Conservation (phyloP, 2,329 filamentous ascomycete species). For the Sarocladium oryzae region DNA sequence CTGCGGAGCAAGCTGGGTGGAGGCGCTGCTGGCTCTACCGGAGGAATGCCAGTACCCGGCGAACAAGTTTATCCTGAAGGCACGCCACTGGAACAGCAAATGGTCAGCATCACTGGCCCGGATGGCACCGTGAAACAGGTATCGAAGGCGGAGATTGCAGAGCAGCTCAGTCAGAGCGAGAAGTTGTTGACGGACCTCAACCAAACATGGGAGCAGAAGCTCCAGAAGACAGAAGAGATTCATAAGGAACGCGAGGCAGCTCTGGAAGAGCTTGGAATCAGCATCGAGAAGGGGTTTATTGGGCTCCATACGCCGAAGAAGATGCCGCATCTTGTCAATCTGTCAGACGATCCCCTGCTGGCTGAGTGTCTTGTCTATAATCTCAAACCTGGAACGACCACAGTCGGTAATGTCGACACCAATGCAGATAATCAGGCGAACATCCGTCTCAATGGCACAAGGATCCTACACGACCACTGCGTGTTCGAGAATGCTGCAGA, state of each 20-base stretch:
- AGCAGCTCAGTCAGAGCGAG: slow-evolving; percentile 92
- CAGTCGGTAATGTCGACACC: slow-evolving; percentile 88
- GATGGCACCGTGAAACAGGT: slow-evolving; percentile 91
- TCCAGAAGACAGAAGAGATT: slow-evolving; percentile 90
- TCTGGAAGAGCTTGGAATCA: slow-evolving; percentile 93
- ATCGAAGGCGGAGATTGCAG: slow-evolving; percentile 95
- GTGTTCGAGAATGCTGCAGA: slow-evolving; percentile 83
- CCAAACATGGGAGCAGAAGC: slow-evolving; percentile 97
- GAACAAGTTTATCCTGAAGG: slow-evolving; percentile 88
- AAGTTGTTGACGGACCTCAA: slow-evolving; percentile 95
- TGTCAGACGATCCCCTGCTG: slow-evolving; percentile 89
- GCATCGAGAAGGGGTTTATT: slow-evolving; percentile 96
- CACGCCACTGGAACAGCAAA: slow-evolving; percentile 89
- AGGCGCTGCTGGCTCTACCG: slow-evolving; percentile 36
- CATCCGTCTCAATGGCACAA: slow-evolving; percentile 87
- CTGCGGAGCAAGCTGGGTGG: slow-evolving; percentile 78
- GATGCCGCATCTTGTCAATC: slow-evolving; percentile 97
- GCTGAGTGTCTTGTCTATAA: slow-evolving; percentile 98
- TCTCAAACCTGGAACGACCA: slow-evolving; percentile 88
- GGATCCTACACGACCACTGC: slow-evolving; percentile 89
- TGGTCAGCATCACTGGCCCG: slow-evolving; percentile 83
- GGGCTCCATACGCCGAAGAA: slow-evolving; percentile 95
- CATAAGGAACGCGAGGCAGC: slow-evolving; percentile 96
- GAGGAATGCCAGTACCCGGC: slow-evolving; percentile 44
- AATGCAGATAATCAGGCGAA: slow-evolving; percentile 70